Evolutionary conservation across 2,329 filamentous ascomycete species (phyloP).

Genomic region (Colletotrichum lentis): DNA sequence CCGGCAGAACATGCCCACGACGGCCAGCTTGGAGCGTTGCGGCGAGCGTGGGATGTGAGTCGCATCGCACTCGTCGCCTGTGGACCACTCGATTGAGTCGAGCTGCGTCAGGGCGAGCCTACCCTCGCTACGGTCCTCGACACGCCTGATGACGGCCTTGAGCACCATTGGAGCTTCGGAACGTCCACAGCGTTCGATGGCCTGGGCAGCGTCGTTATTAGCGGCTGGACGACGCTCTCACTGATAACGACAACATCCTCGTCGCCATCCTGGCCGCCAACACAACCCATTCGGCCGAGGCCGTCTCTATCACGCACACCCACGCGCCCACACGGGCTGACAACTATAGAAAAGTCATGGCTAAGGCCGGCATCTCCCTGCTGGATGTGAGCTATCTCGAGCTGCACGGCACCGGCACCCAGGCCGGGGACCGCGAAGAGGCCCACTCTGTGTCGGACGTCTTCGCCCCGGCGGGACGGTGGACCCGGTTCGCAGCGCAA

Average conservation of each 20-base stretch:
- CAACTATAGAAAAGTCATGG: slow-evolving; percentile 45
- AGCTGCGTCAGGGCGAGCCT: background rate
- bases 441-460: slow-evolving; percentile 34
- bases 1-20: slow-evolving; percentile 42
- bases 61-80: background rate
- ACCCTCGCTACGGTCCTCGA: background rate
- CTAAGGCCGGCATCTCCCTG: slow-evolving; percentile 43
- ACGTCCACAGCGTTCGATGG: slow-evolving; percentile 35
- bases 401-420: slow-evolving; percentile 53
- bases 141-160: background rate
- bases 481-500: too few relatives aligned
- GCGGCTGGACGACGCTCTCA: slow-evolving; percentile 52
- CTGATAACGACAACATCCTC: slow-evolving; percentile 52
- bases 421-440: slow-evolving; percentile 44
- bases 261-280: slow-evolving; percentile 48
- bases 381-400: slow-evolving; percentile 45
- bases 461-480: slow-evolving; percentile 13
- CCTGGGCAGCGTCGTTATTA: slow-evolving; percentile 53
- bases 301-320: slow-evolving; percentile 49
- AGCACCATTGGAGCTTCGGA: slow-evolving; percentile 1
- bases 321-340: slow-evolving; percentile 29
- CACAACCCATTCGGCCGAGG: slow-evolving; percentile 53
- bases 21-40: slow-evolving; percentile 42
- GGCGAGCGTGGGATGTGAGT: background rate
- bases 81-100: background rate